A percentile compares a stretch with the other conserved stretches of the same genome.
These are phyloP conservation scores for Pseudogymnoascus sp. DNA, from an alignment of 2,329 filamentous ascomycete genomes.

Conservation along the genomic window DNA sequence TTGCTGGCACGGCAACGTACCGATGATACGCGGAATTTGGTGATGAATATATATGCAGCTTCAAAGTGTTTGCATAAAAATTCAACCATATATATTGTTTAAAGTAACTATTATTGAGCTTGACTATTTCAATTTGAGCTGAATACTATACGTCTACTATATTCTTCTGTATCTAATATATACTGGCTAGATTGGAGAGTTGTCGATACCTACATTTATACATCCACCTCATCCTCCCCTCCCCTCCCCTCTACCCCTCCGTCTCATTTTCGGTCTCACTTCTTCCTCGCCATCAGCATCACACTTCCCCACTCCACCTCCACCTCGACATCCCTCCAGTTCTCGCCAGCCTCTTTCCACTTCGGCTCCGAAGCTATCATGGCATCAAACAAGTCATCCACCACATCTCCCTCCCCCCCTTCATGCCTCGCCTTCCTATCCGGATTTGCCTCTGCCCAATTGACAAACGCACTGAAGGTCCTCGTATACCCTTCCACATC, in stretches of 20 bases:
- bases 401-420: slow-evolving; percentile 50
- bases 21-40: background rate
- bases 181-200: background rate
- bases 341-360: slow-evolving; percentile 39
- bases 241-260: background rate
- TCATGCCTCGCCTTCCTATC: slow-evolving; percentile 39
- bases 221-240: background rate
- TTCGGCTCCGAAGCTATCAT: slow-evolving; percentile 45
- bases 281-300: slow-evolving; percentile 46
- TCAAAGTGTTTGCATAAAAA: background rate
- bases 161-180: background rate
- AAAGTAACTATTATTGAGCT: background rate
- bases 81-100: background rate
- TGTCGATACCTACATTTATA: background rate
- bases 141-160: background rate
- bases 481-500: slow-evolving; percentile 52
- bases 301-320: slow-evolving; percentile 54
- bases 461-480: slow-evolving; percentile 52
- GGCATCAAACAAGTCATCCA: slow-evolving; percentile 54
- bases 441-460: slow-evolving; percentile 49
- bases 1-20: slow-evolving; percentile 2
- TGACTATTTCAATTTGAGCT: background rate
- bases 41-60: background rate
- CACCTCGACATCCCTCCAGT: slow-evolving; percentile 46
- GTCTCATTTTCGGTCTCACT: slow-evolving; percentile 10